Base-by-base conservation (phyloP, 805 yeast species). In the Kodamaea nitidulidarum region DNA sequence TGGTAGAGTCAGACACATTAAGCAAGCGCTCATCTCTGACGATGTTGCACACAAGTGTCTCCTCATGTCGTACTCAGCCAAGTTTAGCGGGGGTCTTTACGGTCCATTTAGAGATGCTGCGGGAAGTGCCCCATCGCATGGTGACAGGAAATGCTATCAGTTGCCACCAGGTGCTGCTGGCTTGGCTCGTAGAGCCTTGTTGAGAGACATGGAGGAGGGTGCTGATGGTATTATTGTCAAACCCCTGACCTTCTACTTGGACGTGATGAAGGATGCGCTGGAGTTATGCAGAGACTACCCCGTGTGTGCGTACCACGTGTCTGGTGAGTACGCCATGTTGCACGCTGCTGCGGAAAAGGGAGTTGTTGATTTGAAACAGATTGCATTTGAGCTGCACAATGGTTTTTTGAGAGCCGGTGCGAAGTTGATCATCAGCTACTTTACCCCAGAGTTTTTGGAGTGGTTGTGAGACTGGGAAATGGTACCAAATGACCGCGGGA, bases 71-170 rank as follows among this genome's bases (percentile, higher is more conserved):
- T 93, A 93, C 65, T 78, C 95, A 25, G 98, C 98, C 42, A 93
- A 93, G 60, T 93, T 93, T 58, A 73, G 86, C 43, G 97, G 98
- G 25, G 78, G 80, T 46, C 69, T 93, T 35, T 93, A 93, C 59
- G 98, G 98, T 1, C 98, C 98, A 4, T 93, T 93, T 72, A 76
- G 98, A 60, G 98, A 93, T 52, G 97, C 97, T 32, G 98, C 98
- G 3, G 93, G 95, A 26, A 84, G 95, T 38, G 72, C 81, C 3
- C 98, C 98, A 7, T 75, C 86, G 15, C 73, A 77, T 43, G 98
- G 98, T 39, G 97, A 93, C 62, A 78, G 98, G 59, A 85, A 81
- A 59, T 78, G 87, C 47, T 93, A 93, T 63, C 98, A 93, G 67
- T 73, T 93, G 43, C 98, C 98, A 7, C 75, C 90, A 3, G 95